Conservation (phyloP, 192 early-diverging fungal genomes). For the Blastocladiella britannica region DNA sequence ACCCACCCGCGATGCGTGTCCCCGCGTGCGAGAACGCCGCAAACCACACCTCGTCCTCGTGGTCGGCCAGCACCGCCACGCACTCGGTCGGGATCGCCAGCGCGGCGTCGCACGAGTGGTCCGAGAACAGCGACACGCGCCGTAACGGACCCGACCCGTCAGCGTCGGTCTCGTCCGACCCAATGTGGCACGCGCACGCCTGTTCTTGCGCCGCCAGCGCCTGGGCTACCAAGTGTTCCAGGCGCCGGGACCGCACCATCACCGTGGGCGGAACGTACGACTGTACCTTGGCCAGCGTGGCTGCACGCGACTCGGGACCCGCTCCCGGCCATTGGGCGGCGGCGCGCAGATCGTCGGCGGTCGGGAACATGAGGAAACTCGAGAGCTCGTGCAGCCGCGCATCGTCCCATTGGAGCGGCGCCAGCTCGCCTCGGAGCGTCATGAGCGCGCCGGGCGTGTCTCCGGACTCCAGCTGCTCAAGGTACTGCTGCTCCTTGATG, state of each 20-base stretch:
- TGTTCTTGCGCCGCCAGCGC: conserved; percentile 5
- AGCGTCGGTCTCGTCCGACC: background rate
- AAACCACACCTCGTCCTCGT: background rate
- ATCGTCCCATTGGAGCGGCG: background rate
- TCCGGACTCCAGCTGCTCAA: background rate
- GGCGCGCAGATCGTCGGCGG: conserved; percentile 4
- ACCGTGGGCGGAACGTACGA: conserved; percentile 3
- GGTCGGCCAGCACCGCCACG: background rate
- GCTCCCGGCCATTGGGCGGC: conserved; percentile 5
- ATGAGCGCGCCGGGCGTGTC: background rate
- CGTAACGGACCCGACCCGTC: conserved; percentile 1
- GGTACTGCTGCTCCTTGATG: background rate
- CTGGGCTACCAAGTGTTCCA: conserved; percentile 6
- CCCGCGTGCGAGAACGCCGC: background rate
- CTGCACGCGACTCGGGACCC: background rate
- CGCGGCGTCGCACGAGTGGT: conserved; percentile 5
- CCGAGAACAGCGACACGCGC: no score
- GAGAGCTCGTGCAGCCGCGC: background rate
- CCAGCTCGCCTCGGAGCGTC: background rate
- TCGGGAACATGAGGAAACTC: conserved; percentile 5
- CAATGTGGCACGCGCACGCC: conserved; percentile 7
- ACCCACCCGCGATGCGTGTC: background rate
- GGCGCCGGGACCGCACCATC: conserved; percentile 8
- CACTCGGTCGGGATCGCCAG: background rate
- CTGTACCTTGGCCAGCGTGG: conserved; percentile 4